These are phyloP conservation scores for Calendula officinalis DNA, from an alignment of 129 eudicot species.

Conservation along the genomic window DNA sequence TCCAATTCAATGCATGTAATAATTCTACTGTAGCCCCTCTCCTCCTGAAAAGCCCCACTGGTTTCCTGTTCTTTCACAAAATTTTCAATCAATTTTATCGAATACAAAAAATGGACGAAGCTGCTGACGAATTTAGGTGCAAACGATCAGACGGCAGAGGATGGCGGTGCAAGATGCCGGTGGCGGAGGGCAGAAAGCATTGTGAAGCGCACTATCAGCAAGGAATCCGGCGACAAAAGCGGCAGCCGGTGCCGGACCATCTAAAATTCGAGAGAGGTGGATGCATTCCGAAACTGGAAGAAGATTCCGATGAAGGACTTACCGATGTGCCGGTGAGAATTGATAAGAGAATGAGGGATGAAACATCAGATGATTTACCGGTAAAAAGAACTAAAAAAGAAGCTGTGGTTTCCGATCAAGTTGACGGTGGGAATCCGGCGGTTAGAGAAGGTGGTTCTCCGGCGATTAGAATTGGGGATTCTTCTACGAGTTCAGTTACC, in stretches of 20 bases:
- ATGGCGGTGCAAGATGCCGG: slow-evolving; percentile 19
- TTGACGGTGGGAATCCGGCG: slow-evolving; percentile 36
- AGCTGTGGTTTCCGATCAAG: slow-evolving; percentile 46
- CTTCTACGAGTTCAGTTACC: not conserved
- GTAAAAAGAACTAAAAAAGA: slow-evolving; percentile 49
- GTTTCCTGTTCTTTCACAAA: not conserved
- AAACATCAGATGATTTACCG: not conserved
- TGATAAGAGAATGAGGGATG: not conserved
- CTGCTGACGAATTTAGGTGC: not conserved
- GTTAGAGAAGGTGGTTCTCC: slow-evolving; percentile 21
- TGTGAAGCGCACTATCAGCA: slow-evolving; percentile 9
- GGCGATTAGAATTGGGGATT: slow-evolving; percentile 46
- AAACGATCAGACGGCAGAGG: slow-evolving; percentile 20
- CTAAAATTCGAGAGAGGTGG: not conserved
- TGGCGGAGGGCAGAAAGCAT: slow-evolving; percentile 6
- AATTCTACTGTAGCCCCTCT: too few species aligned
- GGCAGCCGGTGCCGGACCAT: slow-evolving; percentile 15
- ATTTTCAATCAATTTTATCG: not conserved
- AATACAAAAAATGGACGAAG: not conserved
- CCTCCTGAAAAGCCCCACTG: not conserved
- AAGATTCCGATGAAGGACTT: not conserved
- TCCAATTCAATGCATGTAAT: not conserved
- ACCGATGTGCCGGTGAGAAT: not conserved
- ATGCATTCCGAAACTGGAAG: not conserved
- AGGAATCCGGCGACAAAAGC: not conserved